These are phyloP conservation scores for Tolypocladium ovalisporum DNA, from an alignment of 2,329 filamentous ascomycete species.

Conservation along the genomic window DNA sequence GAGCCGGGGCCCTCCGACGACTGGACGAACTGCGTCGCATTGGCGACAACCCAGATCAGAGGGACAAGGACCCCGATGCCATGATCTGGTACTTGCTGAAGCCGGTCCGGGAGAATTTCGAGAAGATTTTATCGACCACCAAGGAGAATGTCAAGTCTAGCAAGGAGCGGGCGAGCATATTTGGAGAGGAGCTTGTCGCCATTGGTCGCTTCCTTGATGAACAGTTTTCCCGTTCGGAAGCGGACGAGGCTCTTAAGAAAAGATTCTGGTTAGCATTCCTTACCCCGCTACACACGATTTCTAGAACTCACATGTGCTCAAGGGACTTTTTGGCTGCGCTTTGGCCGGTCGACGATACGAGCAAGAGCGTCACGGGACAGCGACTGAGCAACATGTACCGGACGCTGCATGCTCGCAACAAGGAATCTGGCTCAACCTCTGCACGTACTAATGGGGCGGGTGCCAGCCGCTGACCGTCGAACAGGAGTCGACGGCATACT, in stretches of 20 bases:
- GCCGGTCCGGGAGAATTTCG: constrained; percentile 49
- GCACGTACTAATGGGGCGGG: constrained; percentile 21
- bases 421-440: constrained; percentile 15
- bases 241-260: constrained; percentile 31
- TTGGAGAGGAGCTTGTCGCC: constrained; percentile 48
- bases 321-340: constrained; percentile 35
- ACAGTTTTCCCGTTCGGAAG: constrained; percentile 28
- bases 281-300: neutral
- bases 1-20: constrained; percentile 27
- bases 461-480: constrained; percentile 2
- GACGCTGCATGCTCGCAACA: constrained; percentile 24
- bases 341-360: constrained; percentile 35
- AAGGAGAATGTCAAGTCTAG: constrained; percentile 51
- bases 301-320: constrained; percentile 8
- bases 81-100: constrained; percentile 41
- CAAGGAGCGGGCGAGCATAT: constrained; percentile 49
- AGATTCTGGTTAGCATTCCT: constrained; percentile 36
- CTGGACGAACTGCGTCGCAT: constrained; percentile 33
- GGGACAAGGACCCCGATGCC: constrained; percentile 32
- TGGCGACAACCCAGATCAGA: constrained; percentile 38
- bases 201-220: constrained; percentile 53
- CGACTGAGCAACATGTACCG: constrained; percentile 34
- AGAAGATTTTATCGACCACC: constrained; percentile 48
- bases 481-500: neutral
- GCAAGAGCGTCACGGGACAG: constrained; percentile 30